Percentiles rank a stretch among this genome's conserved stretches.
phyloP scores from a whole-genome alignment of 495 filamentous ascomycete genomes.

The Lophiostoma macrostomum region DNA sequence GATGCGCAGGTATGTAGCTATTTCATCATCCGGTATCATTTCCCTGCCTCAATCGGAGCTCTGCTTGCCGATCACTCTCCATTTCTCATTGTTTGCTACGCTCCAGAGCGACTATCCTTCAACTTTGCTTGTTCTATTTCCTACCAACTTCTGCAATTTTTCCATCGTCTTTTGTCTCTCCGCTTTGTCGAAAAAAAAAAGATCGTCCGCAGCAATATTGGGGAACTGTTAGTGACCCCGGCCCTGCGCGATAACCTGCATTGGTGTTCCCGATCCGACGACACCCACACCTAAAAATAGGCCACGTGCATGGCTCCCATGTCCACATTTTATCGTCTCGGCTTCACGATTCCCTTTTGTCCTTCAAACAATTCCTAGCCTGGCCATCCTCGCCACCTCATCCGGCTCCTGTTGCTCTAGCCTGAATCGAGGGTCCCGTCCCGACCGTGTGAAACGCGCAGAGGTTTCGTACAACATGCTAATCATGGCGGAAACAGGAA shows the following conservation, averaged over 20 bases:
- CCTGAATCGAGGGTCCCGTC: not conserved
- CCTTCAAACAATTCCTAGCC: not conserved
- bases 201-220: conserved; percentile 4
- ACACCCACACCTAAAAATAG: conserved; percentile 32
- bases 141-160: not conserved
- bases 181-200: not conserved
- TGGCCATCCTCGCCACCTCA: not conserved
- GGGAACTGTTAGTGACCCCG: conserved; percentile 18
- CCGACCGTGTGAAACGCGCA: conserved; percentile 5
- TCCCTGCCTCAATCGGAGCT: not conserved
- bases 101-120: too few relatives aligned
- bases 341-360: conserved; percentile 3
- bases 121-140: conserved; percentile 7
- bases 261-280: conserved; percentile 35
- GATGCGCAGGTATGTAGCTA: conserved; percentile 40
- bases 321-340: conserved; percentile 29
- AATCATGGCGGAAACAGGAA: conserved; percentile 61
- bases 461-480: conserved; percentile 17
- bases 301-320: conserved; percentile 28
- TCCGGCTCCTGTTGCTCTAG: conserved; percentile 5
- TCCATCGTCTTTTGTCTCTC: not conserved
- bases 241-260: conserved; percentile 32
- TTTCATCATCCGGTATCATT: conserved; percentile 12
- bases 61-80: not conserved
- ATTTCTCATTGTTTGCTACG: too few relatives aligned